Percentiles rank a stretch among this genome's conserved stretches.
phyloP scores from a whole-genome alignment of 306 rosid genomes.

The Sindora glabra region DNA sequence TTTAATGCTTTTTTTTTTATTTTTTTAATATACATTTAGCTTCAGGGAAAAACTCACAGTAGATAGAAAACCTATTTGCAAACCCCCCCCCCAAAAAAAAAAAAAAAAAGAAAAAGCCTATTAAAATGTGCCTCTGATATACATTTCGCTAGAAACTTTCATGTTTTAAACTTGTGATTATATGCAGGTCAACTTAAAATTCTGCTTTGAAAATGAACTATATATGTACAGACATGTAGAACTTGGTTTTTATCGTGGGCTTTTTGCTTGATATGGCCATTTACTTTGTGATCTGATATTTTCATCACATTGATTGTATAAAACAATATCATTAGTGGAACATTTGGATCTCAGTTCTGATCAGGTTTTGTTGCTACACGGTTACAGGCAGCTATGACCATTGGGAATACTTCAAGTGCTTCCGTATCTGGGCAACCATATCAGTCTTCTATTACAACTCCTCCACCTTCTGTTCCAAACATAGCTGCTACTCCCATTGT shows the following conservation, averaged over 20 bases:
- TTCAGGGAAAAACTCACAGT: too few relatives aligned
- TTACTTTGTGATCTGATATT: too few relatives aligned
- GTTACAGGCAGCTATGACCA: constrained; percentile 46
- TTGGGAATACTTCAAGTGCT: constrained; percentile 43
- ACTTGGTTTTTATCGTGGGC: not conserved
- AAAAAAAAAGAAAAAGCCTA: too few relatives aligned
- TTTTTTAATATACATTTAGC: too few relatives aligned
- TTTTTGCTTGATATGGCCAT: not conserved
- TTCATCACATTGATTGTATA: not conserved
- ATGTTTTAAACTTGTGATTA: not conserved
- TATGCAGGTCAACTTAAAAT: not conserved
- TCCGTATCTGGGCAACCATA: constrained; percentile 31
- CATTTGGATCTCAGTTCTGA: constrained; percentile 4
- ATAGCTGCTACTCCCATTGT: constrained; percentile 26
- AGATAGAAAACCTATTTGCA: too few relatives aligned
- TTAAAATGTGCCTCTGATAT: too few relatives aligned
- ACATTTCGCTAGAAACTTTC: not conserved
- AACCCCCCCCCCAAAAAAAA: too few relatives aligned
- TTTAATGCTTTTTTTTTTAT: not conserved
- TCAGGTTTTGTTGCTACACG: constrained; percentile 2
- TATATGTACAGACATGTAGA: not conserved
- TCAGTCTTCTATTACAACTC: constrained; percentile 29
- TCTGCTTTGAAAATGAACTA: not conserved
- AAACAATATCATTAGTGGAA: not conserved
- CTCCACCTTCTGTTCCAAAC: constrained; percentile 25